Evolutionary conservation across 352 stramenopile species (phyloP), one percentile per base, ranked within the genome.

Genomic region (Pythium monospermum): DNA sequence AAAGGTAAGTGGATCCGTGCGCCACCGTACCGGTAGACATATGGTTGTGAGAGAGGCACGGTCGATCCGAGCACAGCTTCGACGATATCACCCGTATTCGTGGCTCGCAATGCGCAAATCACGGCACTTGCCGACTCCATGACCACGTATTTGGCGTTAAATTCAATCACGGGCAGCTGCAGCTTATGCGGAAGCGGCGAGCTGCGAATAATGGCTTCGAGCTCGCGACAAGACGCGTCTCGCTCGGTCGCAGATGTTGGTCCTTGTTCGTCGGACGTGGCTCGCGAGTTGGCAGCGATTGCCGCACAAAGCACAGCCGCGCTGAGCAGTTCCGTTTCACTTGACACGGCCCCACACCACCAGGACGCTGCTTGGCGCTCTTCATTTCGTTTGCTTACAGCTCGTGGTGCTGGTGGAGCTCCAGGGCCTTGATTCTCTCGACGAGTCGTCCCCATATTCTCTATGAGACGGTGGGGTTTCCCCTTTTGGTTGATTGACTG

Each of bases 1-100:
- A 94, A 92, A 19, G 83, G 77, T 49, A 73, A 56, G 44, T 94
- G 83, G 49, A 94, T 78, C 23, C 77, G 69, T 15, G 78, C 78
- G 16, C 81, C 83, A 28, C 75, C 83, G 36, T 88, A 92, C 30
- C 81, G 71, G 26, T 85, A 84, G 16, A 77, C 68, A 16, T 76
- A 87, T 21, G 83, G 81, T 40, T 85, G 68, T 6, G 67, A 67
- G 21, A 91, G 52, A 30, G 78, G 76, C 39, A 85, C 52, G 4
- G 81, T 69, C 19, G 80, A 89, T n/a, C 78, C 73, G 12, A 89
- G 57, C 18, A 94, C 70, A 0, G 80, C 68, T 27, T 87, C 67
- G 25, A 94, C 62, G 10, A 91, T 69, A 52, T 91, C 80, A 16
- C 66, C 47, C 31, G 74, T 59, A 5, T 64, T 66, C 0, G 79